A percentile compares a stretch with the other conserved stretches of the same genome.
These are phyloP conservation scores for Bauhinia variegata DNA, from an alignment of 306 rosid genomes.

Conservation along the genomic window DNA sequence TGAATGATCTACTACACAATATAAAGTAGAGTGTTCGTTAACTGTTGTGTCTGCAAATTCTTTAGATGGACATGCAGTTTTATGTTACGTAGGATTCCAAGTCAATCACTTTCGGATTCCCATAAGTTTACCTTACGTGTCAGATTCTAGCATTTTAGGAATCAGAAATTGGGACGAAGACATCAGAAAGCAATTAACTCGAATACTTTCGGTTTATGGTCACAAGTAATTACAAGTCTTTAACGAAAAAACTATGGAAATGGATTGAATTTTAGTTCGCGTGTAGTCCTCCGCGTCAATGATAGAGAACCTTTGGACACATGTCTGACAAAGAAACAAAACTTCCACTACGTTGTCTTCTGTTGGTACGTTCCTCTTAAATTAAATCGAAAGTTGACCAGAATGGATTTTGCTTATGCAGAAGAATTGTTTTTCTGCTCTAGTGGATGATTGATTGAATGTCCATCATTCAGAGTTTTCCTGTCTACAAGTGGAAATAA, in stretches of 20 bases:
- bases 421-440: slow-evolving; percentile 32
- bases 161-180: no score
- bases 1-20: neutral
- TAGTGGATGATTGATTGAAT: slow-evolving; percentile 20
- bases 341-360: neutral
- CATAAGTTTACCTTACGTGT: no score
- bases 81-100: no score
- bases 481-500: slow-evolving; percentile 36
- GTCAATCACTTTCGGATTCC: no score
- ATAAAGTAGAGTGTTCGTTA: neutral
- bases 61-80: no score
- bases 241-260: no score
- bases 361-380: slow-evolving; percentile 10
- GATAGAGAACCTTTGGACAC: neutral
- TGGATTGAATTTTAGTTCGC: no score
- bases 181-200: no score
- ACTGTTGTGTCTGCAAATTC: no score
- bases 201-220: no score
- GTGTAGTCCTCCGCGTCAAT: neutral
- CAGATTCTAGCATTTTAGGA: no score
- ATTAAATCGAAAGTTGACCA: slow-evolving; percentile 10
- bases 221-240: no score
- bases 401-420: neutral
- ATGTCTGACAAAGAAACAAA: slow-evolving; percentile 17
- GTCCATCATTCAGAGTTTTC: slow-evolving; percentile 31